A percentile compares a stretch with the other conserved stretches of the same genome.
Evolutionary conservation across 2,329 filamentous ascomycete species (phyloP).

Genomic region (Albophoma yamanashiensis): DNA sequence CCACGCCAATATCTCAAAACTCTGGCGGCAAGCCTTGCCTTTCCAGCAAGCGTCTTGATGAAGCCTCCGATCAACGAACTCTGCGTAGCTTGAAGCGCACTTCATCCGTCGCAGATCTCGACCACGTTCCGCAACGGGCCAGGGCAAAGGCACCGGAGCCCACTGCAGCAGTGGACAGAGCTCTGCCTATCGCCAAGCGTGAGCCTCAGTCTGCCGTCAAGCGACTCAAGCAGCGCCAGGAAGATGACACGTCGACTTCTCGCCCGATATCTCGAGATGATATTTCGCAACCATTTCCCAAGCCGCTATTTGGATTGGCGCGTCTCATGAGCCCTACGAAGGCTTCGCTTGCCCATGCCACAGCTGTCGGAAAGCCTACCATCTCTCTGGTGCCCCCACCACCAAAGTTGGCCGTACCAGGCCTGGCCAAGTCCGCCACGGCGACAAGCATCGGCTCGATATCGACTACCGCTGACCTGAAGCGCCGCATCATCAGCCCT

Average conservation of each 20-base stretch:
- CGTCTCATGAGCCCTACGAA: slow-evolving; percentile 71
- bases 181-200: slow-evolving; percentile 2
- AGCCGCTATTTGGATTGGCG: slow-evolving; percentile 37
- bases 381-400: slow-evolving; percentile 27
- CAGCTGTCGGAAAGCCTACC: slow-evolving; percentile 15
- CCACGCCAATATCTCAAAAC: slow-evolving; percentile 21
- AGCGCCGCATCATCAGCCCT: slow-evolving; percentile 33
- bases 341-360: slow-evolving; percentile 51
- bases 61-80: slow-evolving; percentile 32
- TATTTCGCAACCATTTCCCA: slow-evolving; percentile 19
- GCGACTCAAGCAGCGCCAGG: slow-evolving; percentile 55
- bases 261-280: slow-evolving; percentile 46
- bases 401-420: slow-evolving; percentile 32
- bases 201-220: slow-evolving; percentile 41
- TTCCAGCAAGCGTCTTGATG: slow-evolving; percentile 55
- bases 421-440: slow-evolving; percentile 35
- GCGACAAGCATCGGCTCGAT: slow-evolving; percentile 18
- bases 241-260: slow-evolving; percentile 58
- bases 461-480: slow-evolving; percentile 21
- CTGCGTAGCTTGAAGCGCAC: slow-evolving; percentile 24
- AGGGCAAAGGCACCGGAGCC: slow-evolving; percentile 15
- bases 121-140: slow-evolving; percentile 9
- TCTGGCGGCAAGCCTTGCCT: slow-evolving; percentile 39
- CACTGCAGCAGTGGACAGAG: slow-evolving; percentile 9
- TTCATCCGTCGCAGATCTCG: slow-evolving; percentile 20